These are phyloP conservation scores for Acer negundo DNA, from an alignment of 345 rosid species.

Conservation along the genomic window DNA sequence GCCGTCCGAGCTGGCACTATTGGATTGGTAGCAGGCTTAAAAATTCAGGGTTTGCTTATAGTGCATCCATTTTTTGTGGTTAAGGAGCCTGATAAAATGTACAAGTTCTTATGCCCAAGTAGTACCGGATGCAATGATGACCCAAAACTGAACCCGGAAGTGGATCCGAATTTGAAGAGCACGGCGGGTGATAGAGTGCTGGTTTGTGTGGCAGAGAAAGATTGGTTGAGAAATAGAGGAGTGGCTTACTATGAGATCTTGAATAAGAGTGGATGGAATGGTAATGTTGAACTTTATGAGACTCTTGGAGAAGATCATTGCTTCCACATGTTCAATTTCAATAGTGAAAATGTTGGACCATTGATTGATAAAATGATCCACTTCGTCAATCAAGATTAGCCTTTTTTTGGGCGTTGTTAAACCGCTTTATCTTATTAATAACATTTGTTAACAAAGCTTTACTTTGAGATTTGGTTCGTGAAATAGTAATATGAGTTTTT, in stretches of 20 bases:
- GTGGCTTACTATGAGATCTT: conserved; percentile 29
- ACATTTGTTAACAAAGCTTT: too few relatives aligned
- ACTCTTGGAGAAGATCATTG: conserved; percentile 27
- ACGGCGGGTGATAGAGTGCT: conserved; percentile 38
- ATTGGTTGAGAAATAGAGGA: conserved; percentile 34
- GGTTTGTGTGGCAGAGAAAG: conserved; percentile 47
- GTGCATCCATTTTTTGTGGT: conserved; percentile 46
- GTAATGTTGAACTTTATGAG: conserved; percentile 27
- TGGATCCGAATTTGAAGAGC: conserved; percentile 28
- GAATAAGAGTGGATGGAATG: conserved; percentile 41
- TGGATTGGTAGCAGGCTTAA: conserved; percentile 20
- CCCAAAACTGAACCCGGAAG: conserved; percentile 38
- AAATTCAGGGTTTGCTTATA: conserved; percentile 26
- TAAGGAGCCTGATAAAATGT: conserved; percentile 30
- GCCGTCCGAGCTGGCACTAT: conserved; percentile 26
- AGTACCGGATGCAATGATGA: conserved; percentile 39
- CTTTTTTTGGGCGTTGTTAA: too few relatives aligned
- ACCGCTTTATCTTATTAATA: too few relatives aligned
- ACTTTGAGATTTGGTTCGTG: too few relatives aligned
- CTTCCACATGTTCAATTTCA: conserved; percentile 24
- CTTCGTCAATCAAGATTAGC: conserved; percentile 22
- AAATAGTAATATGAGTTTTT: too few relatives aligned
- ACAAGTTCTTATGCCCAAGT: conserved; percentile 31
- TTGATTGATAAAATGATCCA: conserved; percentile 10
- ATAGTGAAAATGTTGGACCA: background rate